Evolutionary conservation across 352 stramenopile species (phyloP), one percentile per base, ranked within the genome.

Genomic region (Phytopythium delawarense): DNA sequence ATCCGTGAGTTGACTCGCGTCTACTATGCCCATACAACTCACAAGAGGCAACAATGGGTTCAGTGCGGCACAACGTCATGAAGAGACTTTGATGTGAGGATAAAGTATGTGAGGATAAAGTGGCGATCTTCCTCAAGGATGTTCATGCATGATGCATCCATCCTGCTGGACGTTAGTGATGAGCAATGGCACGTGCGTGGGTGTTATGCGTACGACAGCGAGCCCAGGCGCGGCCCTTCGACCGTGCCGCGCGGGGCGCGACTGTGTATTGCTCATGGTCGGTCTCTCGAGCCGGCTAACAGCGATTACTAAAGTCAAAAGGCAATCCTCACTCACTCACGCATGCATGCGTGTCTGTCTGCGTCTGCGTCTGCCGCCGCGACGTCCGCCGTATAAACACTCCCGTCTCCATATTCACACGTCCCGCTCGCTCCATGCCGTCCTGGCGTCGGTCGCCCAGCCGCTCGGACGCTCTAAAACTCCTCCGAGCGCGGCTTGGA

Each of bases 401-500:
- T 61, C 55, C 39, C 54, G 16, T n/a, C 34, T 59, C 34, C 37
- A 51, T 54, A 54, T 54, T 20, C 48, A 54, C 48, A 54, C 48
- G 32, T 45, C 20, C 16, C 5, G 30, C 25, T 21, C 28, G 35
- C 35, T 40, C 35, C 5, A 16, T 13, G 35, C 8, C 35, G 35
- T 11, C 35, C 35, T 40, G 5, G 35, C 9, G 35, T 40, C 35
- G 35, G 35, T 40, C 32, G 7, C n/a, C 42, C 42, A 11, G 16
- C 48, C 30, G 23, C 35, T 9, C 2, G 11, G 35, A 67, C 64
- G 76, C 74, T 72, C 60, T 80, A 78, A 59, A 80, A 80, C 59
- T 80, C 72, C 64, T 78, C 67, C 20, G 70, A 76, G 48, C 67
- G 72, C 61, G 64, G 64, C 64, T 78, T 67, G 51, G 49, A 42